phyloP scores from a whole-genome alignment of 768 basidiomycete genomes.

The Kwoniella mangroviensis region DNA sequence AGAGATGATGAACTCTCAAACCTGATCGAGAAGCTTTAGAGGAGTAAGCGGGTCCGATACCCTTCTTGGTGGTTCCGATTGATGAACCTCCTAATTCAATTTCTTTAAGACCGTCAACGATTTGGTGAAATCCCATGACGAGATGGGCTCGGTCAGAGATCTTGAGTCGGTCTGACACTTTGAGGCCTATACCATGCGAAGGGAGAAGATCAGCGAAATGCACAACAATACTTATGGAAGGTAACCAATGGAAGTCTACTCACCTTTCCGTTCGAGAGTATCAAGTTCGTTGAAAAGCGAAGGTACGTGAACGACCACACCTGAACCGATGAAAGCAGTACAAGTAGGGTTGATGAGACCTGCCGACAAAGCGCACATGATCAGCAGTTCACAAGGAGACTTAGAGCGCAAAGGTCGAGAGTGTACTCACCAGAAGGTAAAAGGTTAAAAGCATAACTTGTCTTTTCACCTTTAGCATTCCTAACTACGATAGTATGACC shows the following conservation, averaged over 20 bases:
- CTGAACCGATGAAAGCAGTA: slow-evolving; percentile 84
- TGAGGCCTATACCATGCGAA: slow-evolving; percentile 66
- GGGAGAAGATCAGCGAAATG: slow-evolving; percentile 6
- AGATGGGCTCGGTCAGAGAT: slow-evolving; percentile 95
- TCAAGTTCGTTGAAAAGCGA: slow-evolving; percentile 94
- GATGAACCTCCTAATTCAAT: slow-evolving; percentile 81
- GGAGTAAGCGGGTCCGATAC: slow-evolving; percentile 98
- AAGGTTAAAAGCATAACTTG: slow-evolving; percentile 92
- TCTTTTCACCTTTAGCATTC: slow-evolving; percentile 67
- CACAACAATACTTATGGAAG: neutral
- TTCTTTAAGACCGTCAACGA: slow-evolving; percentile 97
- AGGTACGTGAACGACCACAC: slow-evolving; percentile 95
- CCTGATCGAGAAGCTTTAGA: slow-evolving; percentile 96
- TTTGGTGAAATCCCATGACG: slow-evolving; percentile 99
- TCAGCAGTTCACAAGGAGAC: too few relatives aligned
- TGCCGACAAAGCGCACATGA: slow-evolving; percentile 48
- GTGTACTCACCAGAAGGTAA: slow-evolving; percentile 78
- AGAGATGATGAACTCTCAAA: slow-evolving; percentile 93
- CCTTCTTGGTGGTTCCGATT: slow-evolving; percentile 98
- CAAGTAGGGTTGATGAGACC: slow-evolving; percentile 86
- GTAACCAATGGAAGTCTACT: slow-evolving; percentile 20
- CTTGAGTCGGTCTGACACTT: slow-evolving; percentile 81
- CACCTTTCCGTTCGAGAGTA: slow-evolving; percentile 79
- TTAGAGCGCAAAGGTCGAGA: too few relatives aligned
- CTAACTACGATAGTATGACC: slow-evolving; percentile 95